Conservation (phyloP, 31 red algal species). For the Porphyra umbilicalis region DNA sequence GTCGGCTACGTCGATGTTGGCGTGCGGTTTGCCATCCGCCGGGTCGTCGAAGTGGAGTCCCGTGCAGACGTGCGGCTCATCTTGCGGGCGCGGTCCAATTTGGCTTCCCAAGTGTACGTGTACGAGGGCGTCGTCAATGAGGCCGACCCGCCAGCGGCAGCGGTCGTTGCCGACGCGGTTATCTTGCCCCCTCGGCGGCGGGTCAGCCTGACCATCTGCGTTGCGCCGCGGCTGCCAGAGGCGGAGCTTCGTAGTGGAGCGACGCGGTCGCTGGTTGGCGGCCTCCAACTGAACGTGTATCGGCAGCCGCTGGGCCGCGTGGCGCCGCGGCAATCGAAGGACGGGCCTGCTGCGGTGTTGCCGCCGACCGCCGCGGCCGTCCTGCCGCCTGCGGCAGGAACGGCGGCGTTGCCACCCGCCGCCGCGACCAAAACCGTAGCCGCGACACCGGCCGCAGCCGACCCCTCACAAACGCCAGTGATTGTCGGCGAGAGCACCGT, state of each 20-base stretch:
- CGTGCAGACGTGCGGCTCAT: neutral
- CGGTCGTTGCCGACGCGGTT: conserved; percentile 8
- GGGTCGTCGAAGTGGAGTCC: neutral
- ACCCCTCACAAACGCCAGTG: neutral
- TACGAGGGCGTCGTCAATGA: conserved; percentile 5
- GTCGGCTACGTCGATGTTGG: neutral
- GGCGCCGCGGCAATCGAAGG: neutral
- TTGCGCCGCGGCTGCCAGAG: conserved; percentile 22
- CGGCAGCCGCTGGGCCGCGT: neutral
- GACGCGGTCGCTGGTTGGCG: conserved; percentile 12
- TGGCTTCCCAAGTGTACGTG: conserved; percentile 31
- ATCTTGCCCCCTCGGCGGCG: neutral
- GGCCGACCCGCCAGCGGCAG: neutral
- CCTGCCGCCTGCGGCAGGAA: neutral
- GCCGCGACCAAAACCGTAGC: neutral
- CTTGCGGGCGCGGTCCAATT: conserved; percentile 15
- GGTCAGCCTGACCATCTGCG: conserved; percentile 5
- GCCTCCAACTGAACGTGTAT: conserved; percentile 14
- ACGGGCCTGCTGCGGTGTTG: neutral
- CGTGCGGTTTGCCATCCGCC: neutral
- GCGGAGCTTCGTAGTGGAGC: conserved; percentile 7
- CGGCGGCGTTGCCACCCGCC: neutral
- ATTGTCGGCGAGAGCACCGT: conserved; percentile 1
- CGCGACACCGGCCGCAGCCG: neutral
- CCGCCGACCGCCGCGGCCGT: neutral